Evolutionary conservation across 805 yeast genomes (phyloP), one percentile per base, ranked within the genome.

Genomic region (Pichia exigua): DNA sequence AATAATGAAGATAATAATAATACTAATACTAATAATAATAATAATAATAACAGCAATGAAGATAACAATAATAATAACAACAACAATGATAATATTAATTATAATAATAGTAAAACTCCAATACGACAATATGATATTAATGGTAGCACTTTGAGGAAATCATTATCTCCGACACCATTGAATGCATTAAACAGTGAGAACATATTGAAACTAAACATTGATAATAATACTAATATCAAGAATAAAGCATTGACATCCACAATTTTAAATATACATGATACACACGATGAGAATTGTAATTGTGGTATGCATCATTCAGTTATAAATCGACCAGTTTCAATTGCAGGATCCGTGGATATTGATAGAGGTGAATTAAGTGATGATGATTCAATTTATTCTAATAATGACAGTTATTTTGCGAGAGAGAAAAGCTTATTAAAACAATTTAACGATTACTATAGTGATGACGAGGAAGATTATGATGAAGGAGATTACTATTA

Each of bases 281-380:
- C 66, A 20, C 77, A 71, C 52, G 71, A 73, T n/a, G 82, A 83
- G 44, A 73, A 80, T 4, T 79, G 84, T 56, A 78, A 79, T 40
- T 81, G 86, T 65, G 73, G 79, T 9, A 69, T 72, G 53, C 71
- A 70, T 52, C 78, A 77, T 55, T 68, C 81, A 0, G 74, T 82
- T 9, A 83, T 79, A 53, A 83, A 81, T 55, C 59, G 81, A 28
- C 87, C 87, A 0, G 87, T 82, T 0, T 79, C 85, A 3, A 75
- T 82, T 46, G 83, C 86, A 0, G 86, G 85, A 0, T 75, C 83
- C 1, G 73, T 81, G 3, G 81, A 76, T 54, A 64, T 74, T 12
- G 76, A 72, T 47, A 59, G 65, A 32, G 75, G 74, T 4, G 77
- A 75, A 43, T 63, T 79, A 39, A 75, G 79, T 44, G 82, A 77